Conservation (phyloP, 371 early-diverging fungal genomes). For the Nematocida parisii region DNA sequence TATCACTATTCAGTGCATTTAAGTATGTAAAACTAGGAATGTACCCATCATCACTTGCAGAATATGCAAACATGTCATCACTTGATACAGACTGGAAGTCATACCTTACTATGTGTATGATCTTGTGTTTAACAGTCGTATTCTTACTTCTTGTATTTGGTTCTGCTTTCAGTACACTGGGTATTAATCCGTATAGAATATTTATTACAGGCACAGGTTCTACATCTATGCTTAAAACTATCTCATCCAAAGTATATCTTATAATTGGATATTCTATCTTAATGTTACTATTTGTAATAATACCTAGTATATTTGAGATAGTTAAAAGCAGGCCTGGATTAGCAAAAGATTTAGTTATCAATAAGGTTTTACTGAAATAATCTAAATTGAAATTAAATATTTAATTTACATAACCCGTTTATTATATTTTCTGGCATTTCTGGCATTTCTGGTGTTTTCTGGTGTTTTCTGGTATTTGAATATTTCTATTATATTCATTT, state of each 20-base stretch:
- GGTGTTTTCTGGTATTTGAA: no score
- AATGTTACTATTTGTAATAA: background rate
- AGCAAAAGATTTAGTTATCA: background rate
- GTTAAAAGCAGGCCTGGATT: background rate
- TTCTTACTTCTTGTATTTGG: background rate
- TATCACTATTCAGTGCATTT: background rate
- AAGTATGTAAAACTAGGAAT: constrained; percentile 3
- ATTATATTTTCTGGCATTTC: no score
- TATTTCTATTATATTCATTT: no score
- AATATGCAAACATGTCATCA: background rate
- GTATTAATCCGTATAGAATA: background rate
- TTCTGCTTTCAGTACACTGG: background rate
- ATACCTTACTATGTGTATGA: background rate
- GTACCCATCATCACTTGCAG: background rate
- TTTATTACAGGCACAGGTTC: no score
- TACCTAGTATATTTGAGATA: background rate
- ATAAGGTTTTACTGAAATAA: background rate
- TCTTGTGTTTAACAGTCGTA: background rate
- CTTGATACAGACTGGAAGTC: constrained; percentile 7
- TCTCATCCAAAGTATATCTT: background rate
- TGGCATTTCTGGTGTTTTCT: no score
- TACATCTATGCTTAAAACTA: background rate
- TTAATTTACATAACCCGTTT: no score
- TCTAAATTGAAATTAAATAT: no score
- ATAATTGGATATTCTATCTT: background rate